These are phyloP conservation scores for Ceratobasidium sp. DNA, from an alignment of 1,284 basidiomycete genomes.

Conservation along the genomic window DNA sequence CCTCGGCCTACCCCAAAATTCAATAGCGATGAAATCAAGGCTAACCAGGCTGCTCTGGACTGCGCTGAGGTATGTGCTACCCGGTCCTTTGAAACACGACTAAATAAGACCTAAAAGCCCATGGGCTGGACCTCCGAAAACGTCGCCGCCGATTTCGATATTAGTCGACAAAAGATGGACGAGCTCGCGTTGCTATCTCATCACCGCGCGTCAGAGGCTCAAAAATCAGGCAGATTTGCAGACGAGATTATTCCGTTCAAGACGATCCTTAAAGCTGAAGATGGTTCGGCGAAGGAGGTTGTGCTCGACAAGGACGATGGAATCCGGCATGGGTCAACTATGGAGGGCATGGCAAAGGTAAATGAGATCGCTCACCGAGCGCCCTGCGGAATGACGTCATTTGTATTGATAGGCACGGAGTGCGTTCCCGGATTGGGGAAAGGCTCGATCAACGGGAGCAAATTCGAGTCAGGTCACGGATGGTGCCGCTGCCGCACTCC, in stretches of 20 bases:
- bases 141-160: constrained; percentile 80
- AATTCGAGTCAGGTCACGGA: constrained; percentile 97
- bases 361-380: constrained; percentile 56
- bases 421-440: constrained; percentile 68
- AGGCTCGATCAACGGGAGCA: constrained; percentile 83
- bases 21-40: constrained; percentile 65
- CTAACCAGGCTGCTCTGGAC: constrained; percentile 70
- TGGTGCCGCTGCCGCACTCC: constrained; percentile 90
- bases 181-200: constrained; percentile 86
- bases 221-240: constrained; percentile 73
- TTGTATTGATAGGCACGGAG: constrained; percentile 50
- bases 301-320: constrained; percentile 81
- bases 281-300: constrained; percentile 59
- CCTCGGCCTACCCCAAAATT: constrained; percentile 82
- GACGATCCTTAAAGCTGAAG: constrained; percentile 54
- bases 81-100: not conserved
- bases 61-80: constrained; percentile 72
- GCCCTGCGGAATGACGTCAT: constrained; percentile 67
- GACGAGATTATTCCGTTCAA: constrained; percentile 86
- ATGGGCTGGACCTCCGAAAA: constrained; percentile 96
- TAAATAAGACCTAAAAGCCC: constrained; percentile 61
- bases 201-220: constrained; percentile 77
- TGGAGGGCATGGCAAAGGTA: constrained; percentile 73
- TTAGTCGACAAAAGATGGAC: constrained; percentile 83
- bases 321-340: constrained; percentile 81